A percentile compares a stretch with the other conserved stretches of the same genome.
These are phyloP conservation scores for Hemileccinum impolitum DNA, from an alignment of 768 basidiomycete species.

Conservation along the genomic window DNA sequence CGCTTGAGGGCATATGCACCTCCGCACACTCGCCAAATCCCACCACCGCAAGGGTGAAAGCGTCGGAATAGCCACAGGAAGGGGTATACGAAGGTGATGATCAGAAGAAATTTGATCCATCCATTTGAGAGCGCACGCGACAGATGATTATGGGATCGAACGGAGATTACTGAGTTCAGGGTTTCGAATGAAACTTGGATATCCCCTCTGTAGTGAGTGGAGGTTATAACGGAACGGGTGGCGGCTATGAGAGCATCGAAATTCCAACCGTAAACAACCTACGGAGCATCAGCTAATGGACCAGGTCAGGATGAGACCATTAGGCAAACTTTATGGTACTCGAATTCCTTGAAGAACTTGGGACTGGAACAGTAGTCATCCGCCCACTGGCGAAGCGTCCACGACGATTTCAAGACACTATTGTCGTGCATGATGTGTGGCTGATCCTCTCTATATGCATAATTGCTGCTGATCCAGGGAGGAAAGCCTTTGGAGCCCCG, in stretches of 20 bases:
- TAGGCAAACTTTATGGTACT: slow-evolving; percentile 57
- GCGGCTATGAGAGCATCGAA: slow-evolving; percentile 39
- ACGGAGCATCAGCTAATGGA: slow-evolving; percentile 26
- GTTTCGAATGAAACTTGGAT: slow-evolving; percentile 48
- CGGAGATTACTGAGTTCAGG: slow-evolving; percentile 47
- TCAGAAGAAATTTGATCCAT: slow-evolving; percentile 68
- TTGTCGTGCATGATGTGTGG: slow-evolving; percentile 20
- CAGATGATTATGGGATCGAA: slow-evolving; percentile 65
- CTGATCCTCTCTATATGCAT: slow-evolving; percentile 33
- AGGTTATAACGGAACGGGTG: slow-evolving; percentile 34
- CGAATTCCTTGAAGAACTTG: slow-evolving; percentile 75
- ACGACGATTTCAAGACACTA: slow-evolving; percentile 47
- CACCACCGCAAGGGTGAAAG: slow-evolving; percentile 65
- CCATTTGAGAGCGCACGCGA: slow-evolving; percentile 65
- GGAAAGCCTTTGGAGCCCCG: slow-evolving; percentile 48
- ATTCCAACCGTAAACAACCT: slow-evolving; percentile 62
- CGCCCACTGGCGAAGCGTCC: slow-evolving; percentile 73
- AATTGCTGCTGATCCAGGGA: slow-evolving; percentile 42
- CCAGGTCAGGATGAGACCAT: neutral
- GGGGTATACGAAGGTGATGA: slow-evolving; percentile 70
- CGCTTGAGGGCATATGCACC: slow-evolving; percentile 72
- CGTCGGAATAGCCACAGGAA: slow-evolving; percentile 80
- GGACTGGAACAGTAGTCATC: slow-evolving; percentile 74
- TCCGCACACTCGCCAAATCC: slow-evolving; percentile 72
- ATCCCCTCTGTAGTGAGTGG: slow-evolving; percentile 38